Conservation (phyloP, 2,329 filamentous ascomycete species). For the Neonectria punicea region DNA sequence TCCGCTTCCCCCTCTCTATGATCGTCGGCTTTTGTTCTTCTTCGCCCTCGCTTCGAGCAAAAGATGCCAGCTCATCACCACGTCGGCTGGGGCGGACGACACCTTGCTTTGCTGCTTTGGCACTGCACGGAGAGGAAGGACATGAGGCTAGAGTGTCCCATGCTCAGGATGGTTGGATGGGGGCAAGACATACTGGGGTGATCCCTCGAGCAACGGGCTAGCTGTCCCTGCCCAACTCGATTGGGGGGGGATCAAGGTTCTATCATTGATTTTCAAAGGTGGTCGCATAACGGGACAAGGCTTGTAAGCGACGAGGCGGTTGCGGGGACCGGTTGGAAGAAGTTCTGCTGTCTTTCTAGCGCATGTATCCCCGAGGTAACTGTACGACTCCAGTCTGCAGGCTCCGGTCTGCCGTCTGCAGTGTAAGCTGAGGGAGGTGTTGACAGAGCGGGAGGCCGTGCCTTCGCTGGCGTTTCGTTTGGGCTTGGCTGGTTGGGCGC, state of each 20-base stretch:
- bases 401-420: background rate
- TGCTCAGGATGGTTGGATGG: conserved; percentile 7
- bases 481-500: conserved; percentile 21
- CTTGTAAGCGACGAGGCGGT: conserved; percentile 15
- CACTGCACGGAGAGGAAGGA: background rate
- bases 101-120: conserved; percentile 3
- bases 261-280: conserved; percentile 15
- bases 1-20: conserved; percentile 4
- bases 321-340: background rate
- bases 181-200: conserved; percentile 30
- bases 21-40: conserved; percentile 12
- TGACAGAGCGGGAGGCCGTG: conserved; percentile 15
- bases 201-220: conserved; percentile 26
- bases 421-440: conserved; percentile 12
- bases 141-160: conserved; percentile 1
- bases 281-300: conserved; percentile 7
- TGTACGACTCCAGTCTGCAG: background rate
- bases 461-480: background rate
- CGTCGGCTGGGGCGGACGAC: conserved; percentile 17
- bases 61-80: conserved; percentile 34
- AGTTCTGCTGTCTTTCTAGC: conserved; percentile 13
- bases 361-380: conserved; percentile 5
- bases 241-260: conserved; percentile 35
- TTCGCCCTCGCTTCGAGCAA: conserved; percentile 1
- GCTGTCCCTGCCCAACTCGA: conserved; percentile 34